Evolutionary conservation across 2,329 filamentous ascomycete species (phyloP).

Genomic region (Sclerotinia borealis): DNA sequence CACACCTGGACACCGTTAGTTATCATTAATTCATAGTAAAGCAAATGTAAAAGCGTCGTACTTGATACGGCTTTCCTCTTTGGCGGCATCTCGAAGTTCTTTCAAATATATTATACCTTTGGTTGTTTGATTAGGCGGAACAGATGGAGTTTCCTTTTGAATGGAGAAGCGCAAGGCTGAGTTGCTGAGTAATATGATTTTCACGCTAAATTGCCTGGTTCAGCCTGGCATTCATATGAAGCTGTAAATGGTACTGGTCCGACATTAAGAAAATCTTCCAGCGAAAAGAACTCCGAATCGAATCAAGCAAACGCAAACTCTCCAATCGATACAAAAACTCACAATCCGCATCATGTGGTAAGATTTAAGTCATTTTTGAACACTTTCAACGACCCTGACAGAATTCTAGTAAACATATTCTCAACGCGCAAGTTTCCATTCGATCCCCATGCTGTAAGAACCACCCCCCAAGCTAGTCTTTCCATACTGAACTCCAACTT

Average conservation of each 20-base stretch:
- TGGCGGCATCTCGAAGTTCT: constrained; percentile 50
- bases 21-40: constrained; percentile 22
- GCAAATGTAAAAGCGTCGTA: constrained; percentile 33
- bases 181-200: neutral
- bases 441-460: constrained; percentile 87
- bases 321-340: neutral
- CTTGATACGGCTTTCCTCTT: constrained; percentile 62
- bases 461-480: neutral
- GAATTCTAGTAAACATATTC: constrained; percentile 76
- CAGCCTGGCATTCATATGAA: constrained; percentile 2
- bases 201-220: neutral
- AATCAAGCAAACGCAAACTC: neutral
- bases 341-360: constrained; percentile 29
- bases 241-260: neutral
- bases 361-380: constrained; percentile 1
- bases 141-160: constrained; percentile 8
- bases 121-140: constrained; percentile 7
- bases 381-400: constrained; percentile 13
- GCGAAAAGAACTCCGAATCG: neutral
- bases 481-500: neutral
- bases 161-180: constrained; percentile 15
- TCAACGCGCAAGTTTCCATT: constrained; percentile 96
- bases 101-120: constrained; percentile 19
- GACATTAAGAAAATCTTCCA: neutral
- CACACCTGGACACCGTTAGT: constrained; percentile 37